A percentile compares a stretch with the other conserved stretches of the same genome.
Conservation (phyloP, 352 stramenopile species). For the Globisporangium radiosum region DNA sequence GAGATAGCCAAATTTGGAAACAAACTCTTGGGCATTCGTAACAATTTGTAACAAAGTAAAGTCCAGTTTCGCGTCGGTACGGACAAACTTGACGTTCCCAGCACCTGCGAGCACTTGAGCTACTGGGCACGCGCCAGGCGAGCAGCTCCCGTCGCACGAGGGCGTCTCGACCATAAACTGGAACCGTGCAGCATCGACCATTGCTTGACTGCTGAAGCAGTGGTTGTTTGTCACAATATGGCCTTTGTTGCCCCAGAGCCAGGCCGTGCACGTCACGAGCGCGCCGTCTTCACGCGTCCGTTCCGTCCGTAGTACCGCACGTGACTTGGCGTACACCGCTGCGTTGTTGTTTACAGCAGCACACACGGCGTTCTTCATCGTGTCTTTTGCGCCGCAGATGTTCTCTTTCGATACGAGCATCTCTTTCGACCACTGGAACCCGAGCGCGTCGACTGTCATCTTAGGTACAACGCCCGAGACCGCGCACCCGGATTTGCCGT, state of each 20-base stretch:
- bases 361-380: conserved; percentile 55
- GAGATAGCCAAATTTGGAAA: conserved; percentile 54
- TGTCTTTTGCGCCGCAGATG: conserved; percentile 41
- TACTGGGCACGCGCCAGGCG: conserved; percentile 17
- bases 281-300: conserved; percentile 35
- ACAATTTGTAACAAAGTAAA: conserved; percentile 51
- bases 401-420: conserved; percentile 29
- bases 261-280: conserved; percentile 34
- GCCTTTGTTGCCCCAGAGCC: too few relatives aligned
- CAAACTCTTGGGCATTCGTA: conserved; percentile 21
- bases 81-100: conserved; percentile 46
- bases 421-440: conserved; percentile 34
- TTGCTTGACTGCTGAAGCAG: not conserved
- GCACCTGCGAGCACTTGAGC: conserved; percentile 30
- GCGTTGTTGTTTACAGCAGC: conserved; percentile 20
- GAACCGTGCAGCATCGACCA: conserved; percentile 28
- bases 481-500: conserved; percentile 14
- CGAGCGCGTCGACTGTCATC: conserved; percentile 22
- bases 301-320: conserved; percentile 43
- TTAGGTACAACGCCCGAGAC: conserved; percentile 13
- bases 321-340: conserved; percentile 31
- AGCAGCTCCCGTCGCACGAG: conserved; percentile 23
- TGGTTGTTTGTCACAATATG: too few relatives aligned
- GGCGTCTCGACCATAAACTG: conserved; percentile 17
- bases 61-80: conserved; percentile 41